Percentiles rank a stretch among this genome's conserved stretches.
phyloP scores from a whole-genome alignment of 192 early-diverging fungal genomes.

The Gryganskiella cystojenkinii region DNA sequence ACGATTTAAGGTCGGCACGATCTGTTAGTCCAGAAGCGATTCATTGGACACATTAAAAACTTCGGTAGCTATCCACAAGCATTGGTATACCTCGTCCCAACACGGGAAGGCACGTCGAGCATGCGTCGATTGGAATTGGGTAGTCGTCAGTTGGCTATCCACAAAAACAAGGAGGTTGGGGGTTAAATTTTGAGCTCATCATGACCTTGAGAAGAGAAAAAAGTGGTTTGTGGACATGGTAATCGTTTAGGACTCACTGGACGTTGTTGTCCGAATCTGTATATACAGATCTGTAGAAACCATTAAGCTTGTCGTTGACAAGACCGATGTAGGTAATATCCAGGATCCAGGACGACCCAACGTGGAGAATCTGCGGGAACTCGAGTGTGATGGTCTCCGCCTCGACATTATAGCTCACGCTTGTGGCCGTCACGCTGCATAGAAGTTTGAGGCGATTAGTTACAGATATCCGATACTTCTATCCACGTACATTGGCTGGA shows the following conservation, averaged over 20 bases:
- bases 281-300: conserved; percentile 87
- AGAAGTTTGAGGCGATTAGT: background rate
- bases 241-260: conserved; percentile 46
- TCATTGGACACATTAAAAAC: background rate
- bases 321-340: conserved; percentile 63
- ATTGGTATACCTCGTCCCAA: conserved; percentile 85
- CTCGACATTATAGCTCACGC: conserved; percentile 51
- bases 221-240: background rate
- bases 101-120: conserved; percentile 93
- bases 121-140: conserved; percentile 96
- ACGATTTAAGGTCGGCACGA: no score
- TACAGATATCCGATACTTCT: background rate
- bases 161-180: background rate
- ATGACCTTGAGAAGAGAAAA: no score
- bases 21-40: background rate
- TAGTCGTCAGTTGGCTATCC: conserved; percentile 82
- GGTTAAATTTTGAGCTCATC: no score
- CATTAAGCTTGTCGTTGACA: conserved; percentile 82
- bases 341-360: conserved; percentile 60
- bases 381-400: conserved; percentile 55
- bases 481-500: no score
- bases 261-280: conserved; percentile 67
- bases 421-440: conserved; percentile 43
- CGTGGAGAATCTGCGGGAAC: conserved; percentile 61
- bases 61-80: background rate